These are phyloP conservation scores for Celoporthe dispersa DNA, from an alignment of 2,329 filamentous ascomycete species.

Conservation along the genomic window DNA sequence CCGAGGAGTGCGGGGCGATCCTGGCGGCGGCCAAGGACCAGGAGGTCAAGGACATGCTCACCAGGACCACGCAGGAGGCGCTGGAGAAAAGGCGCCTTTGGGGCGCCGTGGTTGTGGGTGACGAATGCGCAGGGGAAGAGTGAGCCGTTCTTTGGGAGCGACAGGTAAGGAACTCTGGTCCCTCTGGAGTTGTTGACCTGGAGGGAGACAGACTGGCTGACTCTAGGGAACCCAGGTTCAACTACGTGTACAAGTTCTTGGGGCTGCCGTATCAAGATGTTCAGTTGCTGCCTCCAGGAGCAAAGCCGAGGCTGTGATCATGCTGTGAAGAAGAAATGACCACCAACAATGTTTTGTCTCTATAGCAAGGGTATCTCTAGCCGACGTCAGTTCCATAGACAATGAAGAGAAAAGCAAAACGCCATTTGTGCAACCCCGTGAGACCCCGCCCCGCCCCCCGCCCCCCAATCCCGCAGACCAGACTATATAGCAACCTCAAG, in stretches of 20 bases:
- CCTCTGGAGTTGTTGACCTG: not conserved
- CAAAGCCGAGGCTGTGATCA: slow-evolving; percentile 42
- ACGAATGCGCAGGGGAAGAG: slow-evolving; percentile 59
- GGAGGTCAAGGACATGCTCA: slow-evolving; percentile 49
- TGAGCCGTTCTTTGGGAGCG: slow-evolving; percentile 79
- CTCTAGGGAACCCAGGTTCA: slow-evolving; percentile 52
- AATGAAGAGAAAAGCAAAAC: no score
- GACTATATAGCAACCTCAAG: slow-evolving; percentile 26
- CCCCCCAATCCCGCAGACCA: not conserved
- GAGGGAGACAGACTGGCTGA: not conserved
- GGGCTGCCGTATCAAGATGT: slow-evolving; percentile 63
- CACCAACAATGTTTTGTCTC: not conserved
- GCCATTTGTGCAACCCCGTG: not conserved
- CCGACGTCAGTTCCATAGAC: slow-evolving; percentile 1
- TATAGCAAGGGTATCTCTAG: slow-evolving; percentile 25
- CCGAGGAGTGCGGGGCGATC: slow-evolving; percentile 58
- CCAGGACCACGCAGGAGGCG: slow-evolving; percentile 62
- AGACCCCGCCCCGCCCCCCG: no score
- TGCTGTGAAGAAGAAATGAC: not conserved
- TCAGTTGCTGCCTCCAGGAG: slow-evolving; percentile 43
- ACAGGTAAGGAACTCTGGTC: slow-evolving; percentile 51
- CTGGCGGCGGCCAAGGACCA: slow-evolving; percentile 54
- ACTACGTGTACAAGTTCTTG: slow-evolving; percentile 70
- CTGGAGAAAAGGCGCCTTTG: slow-evolving; percentile 72
- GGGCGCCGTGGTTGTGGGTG: slow-evolving; percentile 77